Base-by-base conservation (phyloP, 2,329 filamentous ascomycete species). In the Davidsoniella virescens region DNA sequence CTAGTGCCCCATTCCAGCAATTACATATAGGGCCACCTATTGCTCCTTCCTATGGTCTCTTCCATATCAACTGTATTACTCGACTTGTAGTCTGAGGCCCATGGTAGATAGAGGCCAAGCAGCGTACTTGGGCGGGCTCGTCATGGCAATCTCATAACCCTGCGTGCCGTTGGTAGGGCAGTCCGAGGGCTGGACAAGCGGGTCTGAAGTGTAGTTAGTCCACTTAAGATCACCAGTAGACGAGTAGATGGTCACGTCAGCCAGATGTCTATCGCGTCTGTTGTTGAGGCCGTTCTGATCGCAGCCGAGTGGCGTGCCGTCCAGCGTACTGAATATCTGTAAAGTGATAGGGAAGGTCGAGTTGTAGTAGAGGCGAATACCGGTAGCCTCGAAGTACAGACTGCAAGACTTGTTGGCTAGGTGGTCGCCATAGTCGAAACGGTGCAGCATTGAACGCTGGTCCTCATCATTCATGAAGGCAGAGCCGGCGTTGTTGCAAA, bases 391-490 rank as follows among this genome's bases (percentile, higher is more conserved):
- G 39, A 52, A 62, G 45, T 52, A 49, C 40, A 62, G 56, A 25
- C 55, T 55, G 55, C 60, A 62, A 45, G 57, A 53, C 45, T 54
- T 56, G 42, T 57, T 59, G 9, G 51, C 38, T 1, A 55, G 49
- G 4, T 41, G 54, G 25, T 49, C 41, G 45, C 57, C 57, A 47
- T 61, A 61, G n/a, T 54, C 57, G 39, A 61, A 61, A 44, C 58
- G 60, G 23, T 61, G 29, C 38, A 62, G 59, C 42, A 59, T 56
- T 26, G 59, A 62, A 49, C 56, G 54, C 52, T 62, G 59, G 43
- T 59, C 53, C 48, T 57, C 56, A 2, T 37, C 45, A 54, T 61
- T 58, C 53, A 49, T 49, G 39, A 55, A 48, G 9, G 45, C 26
- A n/a, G 49, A 41, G 37, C 44, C 45, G 12, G 39, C 41, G 18